Base-by-base conservation (phyloP, 306 rosid species). In the Betula pendula region DNA sequence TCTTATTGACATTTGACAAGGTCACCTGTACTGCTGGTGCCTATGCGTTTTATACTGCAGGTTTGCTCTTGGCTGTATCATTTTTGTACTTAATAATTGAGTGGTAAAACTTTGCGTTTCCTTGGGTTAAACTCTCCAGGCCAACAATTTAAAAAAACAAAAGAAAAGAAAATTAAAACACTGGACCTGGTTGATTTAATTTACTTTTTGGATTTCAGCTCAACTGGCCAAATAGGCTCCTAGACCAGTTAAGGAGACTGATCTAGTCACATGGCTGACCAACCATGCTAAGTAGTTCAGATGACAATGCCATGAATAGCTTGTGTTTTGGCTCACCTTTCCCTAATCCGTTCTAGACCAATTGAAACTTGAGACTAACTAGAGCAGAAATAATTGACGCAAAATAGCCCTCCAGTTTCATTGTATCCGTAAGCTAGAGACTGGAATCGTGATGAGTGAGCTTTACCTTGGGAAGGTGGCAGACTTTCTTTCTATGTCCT, bases 391-490 rank as follows among this genome's bases (percentile, higher is more conserved):
- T 44, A 33, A 27, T 52, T 68, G 15, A 59, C 53, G 80, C 38
- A 14, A 29, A 73, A 74, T 68, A 66, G 22, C 53, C 75, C 68
- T 65, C 51, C n/a, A 8, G 42, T 76, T 76, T 53, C 22, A 27
- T 70, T 53, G 17, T 67, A 38, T 79, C 72, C 75, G 73, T 70
- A 53, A 70, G 73, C 71, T 11, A 14, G 38, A 73, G 74, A 22
- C 25, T 47, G 19, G 53, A 42, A 16, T 59, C 75, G 65, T 59
- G 55, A 51, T 56, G 35, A 25, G 73, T 60, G 81, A 82, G 72
- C 75, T 75, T 68, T 35, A 33, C 43, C 33, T 45, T n/a, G 75
- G 68, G 33, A 70, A 75, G 76, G 73, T 70, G 77, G 78, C 74
- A 38, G 43, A 14, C 66, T 52, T 62, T 49, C 72, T 49, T 68